Evolutionary conservation across 495 filamentous ascomycete genomes (phyloP), one percentile per base, ranked within the genome.

Genomic region (Cairneyella variabilis): DNA sequence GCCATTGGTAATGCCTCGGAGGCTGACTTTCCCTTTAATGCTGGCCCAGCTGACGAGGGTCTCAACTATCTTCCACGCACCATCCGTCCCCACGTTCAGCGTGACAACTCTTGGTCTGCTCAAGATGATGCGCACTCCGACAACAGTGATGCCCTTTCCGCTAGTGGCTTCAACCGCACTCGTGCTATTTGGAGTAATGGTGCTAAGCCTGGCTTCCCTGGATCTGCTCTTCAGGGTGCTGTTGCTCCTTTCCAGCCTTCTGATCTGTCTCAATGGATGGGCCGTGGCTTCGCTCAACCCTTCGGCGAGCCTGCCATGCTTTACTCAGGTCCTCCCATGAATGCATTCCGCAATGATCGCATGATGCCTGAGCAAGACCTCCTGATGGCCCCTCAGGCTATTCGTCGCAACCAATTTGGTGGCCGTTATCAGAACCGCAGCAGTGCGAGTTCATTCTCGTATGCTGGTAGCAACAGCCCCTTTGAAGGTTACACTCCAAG

Each of bases 71-170:
- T 82, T 22, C 83, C 82, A 48, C 64, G 74, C 44, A 73, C 75
- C 5, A 66, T 66, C 55, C 81, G 77, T 52, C 64, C 75, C 14
- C 76, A 74, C 18, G 64, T 71, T 37, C 67, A 75, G 17, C 76
- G 83, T 37, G 78, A 83, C 39, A 76, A 81, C 49, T 72, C 73
- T 37, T 92, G 88, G 88, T 69, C 64, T 43, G 57, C 70, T 44
- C 78, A 80, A 55, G 86, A 91, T 36, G 88, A 91, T 62, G 69
- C 76, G 48, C 80, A 78, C 30, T 86, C 84, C 34, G 75, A 82
- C 38, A 82, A 81, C 48, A 77, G 80, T 37, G 88, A 89, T 62
- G 66, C 76, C 30, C 59, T 82, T 56, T 84, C 83, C 51, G 67
- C 77, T 43, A 78, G 71, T 37, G 79, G 73, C 3, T 83, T 81